Evolutionary conservation across 148 eudicot species (phyloP).

Genomic region (Mesembryanthemum crystallinum): DNA sequence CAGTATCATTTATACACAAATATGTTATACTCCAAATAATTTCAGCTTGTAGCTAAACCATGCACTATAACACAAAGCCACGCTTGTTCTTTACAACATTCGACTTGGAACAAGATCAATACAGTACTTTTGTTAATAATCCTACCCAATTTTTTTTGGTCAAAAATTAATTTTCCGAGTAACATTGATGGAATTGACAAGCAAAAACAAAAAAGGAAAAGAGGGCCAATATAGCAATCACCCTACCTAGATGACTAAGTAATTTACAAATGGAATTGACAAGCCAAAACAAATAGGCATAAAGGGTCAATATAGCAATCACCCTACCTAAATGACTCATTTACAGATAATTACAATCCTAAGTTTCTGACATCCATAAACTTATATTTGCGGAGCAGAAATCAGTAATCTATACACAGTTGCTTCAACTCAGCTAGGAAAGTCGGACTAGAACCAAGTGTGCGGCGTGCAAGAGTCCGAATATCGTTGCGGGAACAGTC

Average conservation of each 20-base stretch:
- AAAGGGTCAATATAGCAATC: background rate
- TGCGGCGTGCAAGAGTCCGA: slow-evolving; percentile 66
- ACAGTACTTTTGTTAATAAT: background rate
- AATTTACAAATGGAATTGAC: background rate
- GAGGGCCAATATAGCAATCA: too few relatives aligned
- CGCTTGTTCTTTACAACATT: slow-evolving; percentile 9
- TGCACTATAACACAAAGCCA: background rate
- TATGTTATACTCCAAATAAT: too few relatives aligned
- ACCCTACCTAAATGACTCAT: slow-evolving; percentile 15
- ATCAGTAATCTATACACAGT: slow-evolving; percentile 47
- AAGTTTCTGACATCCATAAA: slow-evolving; percentile 3
- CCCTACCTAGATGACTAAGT: background rate
- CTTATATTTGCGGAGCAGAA: slow-evolving; percentile 18
- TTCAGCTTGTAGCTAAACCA: background rate
- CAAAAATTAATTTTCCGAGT: background rate
- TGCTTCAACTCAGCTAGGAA: slow-evolving; percentile 73
- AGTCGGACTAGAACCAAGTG: slow-evolving; percentile 58
- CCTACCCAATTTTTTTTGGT: background rate
- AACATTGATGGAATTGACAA: too few relatives aligned
- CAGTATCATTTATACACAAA: slow-evolving; percentile 12
- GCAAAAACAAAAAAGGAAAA: too few relatives aligned
- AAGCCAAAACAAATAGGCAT: slow-evolving; percentile 1
- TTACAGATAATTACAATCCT: slow-evolving; percentile 17
- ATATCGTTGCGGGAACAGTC: slow-evolving; percentile 85
- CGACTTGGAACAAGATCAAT: background rate